These are phyloP conservation scores for Anthoceros angustus DNA, from an alignment of 225 moss, liverwort and hornwort genomes.

Conservation along the genomic window DNA sequence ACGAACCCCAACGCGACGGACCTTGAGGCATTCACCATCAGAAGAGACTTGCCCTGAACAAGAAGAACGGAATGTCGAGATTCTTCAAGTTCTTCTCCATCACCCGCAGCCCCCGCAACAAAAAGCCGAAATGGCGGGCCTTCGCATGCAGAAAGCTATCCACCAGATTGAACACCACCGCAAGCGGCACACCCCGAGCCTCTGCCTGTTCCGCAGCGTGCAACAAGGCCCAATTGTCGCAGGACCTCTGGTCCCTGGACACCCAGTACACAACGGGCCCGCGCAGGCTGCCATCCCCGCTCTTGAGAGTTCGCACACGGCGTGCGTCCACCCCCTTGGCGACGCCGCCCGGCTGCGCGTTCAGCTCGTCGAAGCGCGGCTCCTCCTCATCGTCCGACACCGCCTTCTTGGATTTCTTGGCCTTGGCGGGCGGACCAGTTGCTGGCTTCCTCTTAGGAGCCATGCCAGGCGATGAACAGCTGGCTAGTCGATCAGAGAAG, in stretches of 20 bases:
- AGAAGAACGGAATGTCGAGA: conserved; percentile 69
- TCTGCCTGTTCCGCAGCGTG: conserved; percentile 72
- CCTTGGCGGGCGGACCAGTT: background rate
- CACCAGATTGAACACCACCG: conserved; percentile 83
- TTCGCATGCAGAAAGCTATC: conserved; percentile 63
- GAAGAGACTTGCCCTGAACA: conserved; percentile 43
- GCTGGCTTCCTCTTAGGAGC: background rate
- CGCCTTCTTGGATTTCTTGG: background rate
- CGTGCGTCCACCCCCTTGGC: conserved; percentile 23
- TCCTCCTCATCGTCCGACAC: conserved; percentile 3
- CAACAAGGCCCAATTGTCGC: conserved; percentile 91
- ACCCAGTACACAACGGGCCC: conserved; percentile 98
- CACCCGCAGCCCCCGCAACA: conserved; percentile 86
- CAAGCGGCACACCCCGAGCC: conserved; percentile 48
- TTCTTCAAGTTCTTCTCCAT: conserved; percentile 61
- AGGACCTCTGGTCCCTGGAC: conserved; percentile 86
- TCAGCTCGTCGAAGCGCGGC: background rate
- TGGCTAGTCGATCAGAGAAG: too few relatives aligned
- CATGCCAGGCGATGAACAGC: background rate
- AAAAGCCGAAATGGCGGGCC: conserved; percentile 95
- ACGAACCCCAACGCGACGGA: background rate
- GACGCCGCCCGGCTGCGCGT: background rate
- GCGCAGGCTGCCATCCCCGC: conserved; percentile 17
- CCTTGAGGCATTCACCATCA: background rate
- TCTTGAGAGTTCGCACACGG: conserved; percentile 49